Percentiles rank a stretch among this genome's conserved stretches.
Evolutionary conservation across 2,329 filamentous ascomycete genomes (phyloP).

Genomic region (Beauveria sp.): DNA sequence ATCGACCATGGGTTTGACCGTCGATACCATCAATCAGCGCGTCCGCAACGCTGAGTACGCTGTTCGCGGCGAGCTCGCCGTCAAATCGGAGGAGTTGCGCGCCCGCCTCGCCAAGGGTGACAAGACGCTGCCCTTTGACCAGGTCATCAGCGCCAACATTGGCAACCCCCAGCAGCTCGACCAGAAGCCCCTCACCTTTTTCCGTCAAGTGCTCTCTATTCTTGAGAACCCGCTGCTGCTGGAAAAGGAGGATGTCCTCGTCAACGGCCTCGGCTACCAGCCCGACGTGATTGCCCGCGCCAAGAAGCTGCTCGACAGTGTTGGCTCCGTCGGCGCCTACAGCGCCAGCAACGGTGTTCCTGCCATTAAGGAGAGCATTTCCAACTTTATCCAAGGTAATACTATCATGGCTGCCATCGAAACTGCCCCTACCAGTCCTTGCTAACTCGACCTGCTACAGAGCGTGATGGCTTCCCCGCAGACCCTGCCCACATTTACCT

Average conservation of each 20-base stretch:
- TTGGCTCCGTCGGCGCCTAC: conserved; percentile 92
- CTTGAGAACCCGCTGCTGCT: conserved; percentile 84
- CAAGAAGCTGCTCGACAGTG: conserved; percentile 68
- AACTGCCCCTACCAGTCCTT: not conserved
- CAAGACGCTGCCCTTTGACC: conserved; percentile 66
- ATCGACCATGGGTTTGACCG: conserved; percentile 48
- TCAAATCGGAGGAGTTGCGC: conserved; percentile 87
- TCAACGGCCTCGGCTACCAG: conserved; percentile 75
- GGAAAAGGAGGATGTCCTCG: conserved; percentile 72
- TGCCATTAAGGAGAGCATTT: conserved; percentile 80
- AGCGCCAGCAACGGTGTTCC: conserved; percentile 87
- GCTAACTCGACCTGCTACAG: conserved; percentile 30
- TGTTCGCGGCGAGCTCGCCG: conserved; percentile 89
- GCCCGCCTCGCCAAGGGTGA: conserved; percentile 57
- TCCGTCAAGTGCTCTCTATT: conserved; percentile 90
- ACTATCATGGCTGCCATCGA: conserved; percentile 12
- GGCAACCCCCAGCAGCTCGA: conserved; percentile 98
- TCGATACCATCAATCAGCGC: conserved; percentile 88
- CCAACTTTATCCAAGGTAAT: conserved; percentile 82
- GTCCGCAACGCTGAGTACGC: conserved; percentile 88
- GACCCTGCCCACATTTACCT: conserved; percentile 80
- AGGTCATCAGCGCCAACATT: conserved; percentile 95
- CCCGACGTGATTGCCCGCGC: conserved; percentile 81
- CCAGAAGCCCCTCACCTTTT: conserved; percentile 98
- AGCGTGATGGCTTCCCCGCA: conserved; percentile 80